These are phyloP conservation scores for Rhododendron griersonianum DNA, from an alignment of 148 eudicot genomes.

Conservation along the genomic window DNA sequence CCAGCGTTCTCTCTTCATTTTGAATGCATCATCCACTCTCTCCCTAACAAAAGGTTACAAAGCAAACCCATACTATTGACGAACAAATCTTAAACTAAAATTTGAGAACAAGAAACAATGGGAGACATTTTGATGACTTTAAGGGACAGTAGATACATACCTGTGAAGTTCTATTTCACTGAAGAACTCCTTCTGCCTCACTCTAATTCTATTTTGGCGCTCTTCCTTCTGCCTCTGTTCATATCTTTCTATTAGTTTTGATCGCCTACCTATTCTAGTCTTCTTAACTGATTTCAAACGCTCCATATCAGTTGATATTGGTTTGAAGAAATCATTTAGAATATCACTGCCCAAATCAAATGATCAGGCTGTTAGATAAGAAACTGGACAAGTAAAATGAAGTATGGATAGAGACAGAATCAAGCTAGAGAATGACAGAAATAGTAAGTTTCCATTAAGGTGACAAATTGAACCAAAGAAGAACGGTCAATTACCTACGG, in stretches of 20 bases:
- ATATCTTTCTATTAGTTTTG: constrained; percentile 83
- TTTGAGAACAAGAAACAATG: not conserved
- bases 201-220: constrained; percentile 86
- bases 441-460: not conserved
- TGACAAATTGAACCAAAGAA: constrained; percentile 4
- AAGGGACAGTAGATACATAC: constrained; percentile 29
- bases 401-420: not conserved
- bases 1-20: constrained; percentile 85
- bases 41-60: constrained; percentile 49
- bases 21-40: constrained; percentile 80
- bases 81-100: not conserved
- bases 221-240: constrained; percentile 99
- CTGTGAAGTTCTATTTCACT: constrained; percentile 89
- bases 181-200: constrained; percentile 96
- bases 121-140: not conserved
- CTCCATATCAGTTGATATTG: constrained; percentile 71
- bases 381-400: not conserved
- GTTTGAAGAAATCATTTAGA: constrained; percentile 81
- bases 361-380: not conserved
- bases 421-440: not conserved
- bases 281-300: constrained; percentile 81
- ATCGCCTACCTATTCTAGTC: constrained; percentile 85
- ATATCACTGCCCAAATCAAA: constrained; percentile 58
- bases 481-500: constrained; percentile 52
- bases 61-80: not conserved